Percentiles rank a stretch among this genome's conserved stretches.
These are phyloP conservation scores for Cenchrus purpureus DNA, from an alignment of 176 grass and related monocot genomes.

Conservation along the genomic window DNA sequence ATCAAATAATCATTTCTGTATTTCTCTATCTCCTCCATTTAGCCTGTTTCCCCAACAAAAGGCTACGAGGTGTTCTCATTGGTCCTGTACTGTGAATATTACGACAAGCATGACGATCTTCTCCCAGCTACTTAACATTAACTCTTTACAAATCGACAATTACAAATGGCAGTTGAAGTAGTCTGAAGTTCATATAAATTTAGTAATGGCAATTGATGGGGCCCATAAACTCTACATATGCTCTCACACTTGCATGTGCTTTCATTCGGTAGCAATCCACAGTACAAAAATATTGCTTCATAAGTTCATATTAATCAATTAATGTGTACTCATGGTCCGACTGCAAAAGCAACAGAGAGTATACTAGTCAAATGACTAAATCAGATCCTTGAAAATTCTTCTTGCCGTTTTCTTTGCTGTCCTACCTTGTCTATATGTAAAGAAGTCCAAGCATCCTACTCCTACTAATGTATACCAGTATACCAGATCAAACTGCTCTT, in stretches of 20 bases:
- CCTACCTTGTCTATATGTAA: not conserved
- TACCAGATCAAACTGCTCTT: not conserved
- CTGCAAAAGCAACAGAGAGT: not conserved
- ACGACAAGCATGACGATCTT: not conserved
- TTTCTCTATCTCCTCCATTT: not conserved
- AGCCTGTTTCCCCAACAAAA: slow-evolving; percentile 2
- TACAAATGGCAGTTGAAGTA: slow-evolving; percentile 8
- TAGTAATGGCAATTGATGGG: not conserved
- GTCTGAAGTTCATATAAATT: not conserved
- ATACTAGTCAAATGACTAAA: not conserved
- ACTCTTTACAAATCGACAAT: slow-evolving; percentile 10
- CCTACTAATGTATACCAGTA: slow-evolving; percentile 1
- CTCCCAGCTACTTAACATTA: not conserved
- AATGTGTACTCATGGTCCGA: not conserved
- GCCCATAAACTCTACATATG: not conserved
- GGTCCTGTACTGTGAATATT: not conserved
- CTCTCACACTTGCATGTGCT: not conserved
- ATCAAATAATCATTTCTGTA: not conserved
- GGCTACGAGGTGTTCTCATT: not conserved
- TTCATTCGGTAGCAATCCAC: not conserved
- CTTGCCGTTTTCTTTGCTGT: not conserved
- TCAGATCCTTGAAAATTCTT: slow-evolving; percentile 28
- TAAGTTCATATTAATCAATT: not conserved
- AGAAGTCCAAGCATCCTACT: not conserved
- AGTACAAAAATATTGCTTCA: not conserved